phyloP scores from a whole-genome alignment of 441 rosid species.

The Erysimum pusillum region DNA sequence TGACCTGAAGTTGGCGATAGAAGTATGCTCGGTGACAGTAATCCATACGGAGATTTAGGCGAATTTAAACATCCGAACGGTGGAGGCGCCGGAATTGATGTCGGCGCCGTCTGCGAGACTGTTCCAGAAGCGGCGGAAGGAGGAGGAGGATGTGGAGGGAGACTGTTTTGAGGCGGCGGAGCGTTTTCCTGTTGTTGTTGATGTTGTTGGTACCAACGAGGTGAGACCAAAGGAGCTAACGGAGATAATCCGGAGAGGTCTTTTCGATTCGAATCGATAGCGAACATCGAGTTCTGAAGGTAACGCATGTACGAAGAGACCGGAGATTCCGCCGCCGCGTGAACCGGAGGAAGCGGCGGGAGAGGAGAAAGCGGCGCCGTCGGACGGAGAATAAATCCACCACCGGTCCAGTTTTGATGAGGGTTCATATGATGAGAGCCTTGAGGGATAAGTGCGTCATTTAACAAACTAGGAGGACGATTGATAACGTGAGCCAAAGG shows the following conservation, averaged over 20 bases:
- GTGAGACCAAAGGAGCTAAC: constrained; percentile 64
- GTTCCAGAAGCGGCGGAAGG: constrained; percentile 25
- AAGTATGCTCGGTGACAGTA: constrained; percentile 71
- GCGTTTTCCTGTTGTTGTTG: constrained; percentile 44
- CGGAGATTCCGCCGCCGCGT: constrained; percentile 90
- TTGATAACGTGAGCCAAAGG: constrained; percentile 74
- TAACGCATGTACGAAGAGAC: constrained; percentile 87
- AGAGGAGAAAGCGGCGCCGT: constrained; percentile 75
- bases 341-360: constrained; percentile 84
- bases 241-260: constrained; percentile 71
- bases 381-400: constrained; percentile 54
- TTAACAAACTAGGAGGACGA: constrained; percentile 72
- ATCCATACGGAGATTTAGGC: constrained; percentile 70
- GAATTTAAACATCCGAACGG: constrained; percentile 82
- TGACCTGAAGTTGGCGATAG: constrained; percentile 72
- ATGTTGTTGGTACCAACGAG: constrained; percentile 71
- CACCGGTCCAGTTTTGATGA: constrained; percentile 29
- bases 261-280: constrained; percentile 54
- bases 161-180: constrained; percentile 42
- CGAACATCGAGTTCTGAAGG: constrained; percentile 60
- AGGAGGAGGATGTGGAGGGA: constrained; percentile 41
- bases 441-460: constrained; percentile 50
- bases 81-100: constrained; percentile 57
- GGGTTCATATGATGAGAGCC: constrained; percentile 25
- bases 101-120: constrained; percentile 45